Evolutionary conservation across 164 flowering plant genomes (phyloP).

Genomic region (Piper longum): DNA sequence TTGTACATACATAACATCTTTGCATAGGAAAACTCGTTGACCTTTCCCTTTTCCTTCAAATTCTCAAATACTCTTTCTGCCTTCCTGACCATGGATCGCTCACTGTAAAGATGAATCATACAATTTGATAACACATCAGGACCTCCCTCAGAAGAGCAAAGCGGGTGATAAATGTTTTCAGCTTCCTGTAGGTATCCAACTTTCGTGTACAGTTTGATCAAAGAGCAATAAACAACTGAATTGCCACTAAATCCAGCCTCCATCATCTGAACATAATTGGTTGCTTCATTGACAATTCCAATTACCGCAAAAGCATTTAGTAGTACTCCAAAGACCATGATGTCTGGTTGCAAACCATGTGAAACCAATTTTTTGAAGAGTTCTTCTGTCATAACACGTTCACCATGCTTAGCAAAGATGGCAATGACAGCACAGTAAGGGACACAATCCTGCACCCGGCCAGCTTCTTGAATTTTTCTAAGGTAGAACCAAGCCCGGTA

Average conservation of each 20-base stretch:
- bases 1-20: conserved; percentile 93
- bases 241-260: conserved; percentile 40
- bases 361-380: conserved; percentile 57
- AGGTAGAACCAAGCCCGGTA: conserved; percentile 37
- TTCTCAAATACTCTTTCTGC: conserved; percentile 61
- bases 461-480: conserved; percentile 57
- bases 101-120: conserved; percentile 81
- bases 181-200: conserved; percentile 78
- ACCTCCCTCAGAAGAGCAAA: conserved; percentile 31
- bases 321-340: conserved; percentile 60
- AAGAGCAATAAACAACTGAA: conserved; percentile 49
- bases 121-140: conserved; percentile 77
- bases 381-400: conserved; percentile 42
- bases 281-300: conserved; percentile 50
- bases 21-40: conserved; percentile 80
- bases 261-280: conserved; percentile 40
- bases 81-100: conserved; percentile 43
- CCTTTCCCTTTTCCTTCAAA: conserved; percentile 42
- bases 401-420: conserved; percentile 50
- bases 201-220: conserved; percentile 85
- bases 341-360: conserved; percentile 46
- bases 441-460: conserved; percentile 49
- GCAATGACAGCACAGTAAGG: conserved; percentile 80
- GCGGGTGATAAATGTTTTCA: conserved; percentile 42
- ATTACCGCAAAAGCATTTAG: conserved; percentile 81